Conservation (phyloP, 2,329 filamentous ascomycete genomes). For the Cladosporium sphaerospermum region DNA sequence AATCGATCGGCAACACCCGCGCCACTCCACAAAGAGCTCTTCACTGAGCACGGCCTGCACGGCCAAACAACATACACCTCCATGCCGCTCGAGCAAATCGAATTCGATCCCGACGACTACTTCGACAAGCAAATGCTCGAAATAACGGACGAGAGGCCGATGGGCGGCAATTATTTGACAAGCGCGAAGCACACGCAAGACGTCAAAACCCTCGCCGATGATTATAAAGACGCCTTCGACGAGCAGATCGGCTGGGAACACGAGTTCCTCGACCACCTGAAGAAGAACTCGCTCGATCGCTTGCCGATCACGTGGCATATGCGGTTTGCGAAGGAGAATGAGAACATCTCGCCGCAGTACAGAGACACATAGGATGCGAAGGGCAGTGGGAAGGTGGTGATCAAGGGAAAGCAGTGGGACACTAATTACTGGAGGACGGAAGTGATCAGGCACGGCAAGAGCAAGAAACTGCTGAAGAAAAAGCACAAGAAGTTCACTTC, state of each 20-base stretch:
- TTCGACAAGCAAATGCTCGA: background rate
- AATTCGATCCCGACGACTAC: background rate
- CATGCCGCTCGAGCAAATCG: background rate
- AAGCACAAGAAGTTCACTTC: conserved; percentile 7
- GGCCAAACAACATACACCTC: conserved; percentile 1
- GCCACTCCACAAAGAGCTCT: background rate
- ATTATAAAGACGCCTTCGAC: too few relatives aligned
- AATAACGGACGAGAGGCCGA: background rate
- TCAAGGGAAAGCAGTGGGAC: background rate
- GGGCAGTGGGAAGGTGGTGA: background rate
- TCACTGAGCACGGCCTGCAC: background rate
- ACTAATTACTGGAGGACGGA: background rate
- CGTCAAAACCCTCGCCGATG: too few relatives aligned
- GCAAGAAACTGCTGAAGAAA: conserved; percentile 9
- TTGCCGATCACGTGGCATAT: background rate
- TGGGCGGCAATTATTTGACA: background rate
- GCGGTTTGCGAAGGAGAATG: background rate
- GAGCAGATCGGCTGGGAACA: too few relatives aligned
- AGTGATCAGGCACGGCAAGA: background rate
- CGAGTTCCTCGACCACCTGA: background rate
- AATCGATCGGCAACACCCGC: background rate
- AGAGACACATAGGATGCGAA: background rate
- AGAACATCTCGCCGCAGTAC: background rate
- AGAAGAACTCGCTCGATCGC: background rate
- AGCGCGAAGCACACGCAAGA: background rate